A percentile compares a stretch with the other conserved stretches of the same genome.
Conservation (phyloP, 1,139 yeast genomes). For the Blastobotrys ciferrii region DNA sequence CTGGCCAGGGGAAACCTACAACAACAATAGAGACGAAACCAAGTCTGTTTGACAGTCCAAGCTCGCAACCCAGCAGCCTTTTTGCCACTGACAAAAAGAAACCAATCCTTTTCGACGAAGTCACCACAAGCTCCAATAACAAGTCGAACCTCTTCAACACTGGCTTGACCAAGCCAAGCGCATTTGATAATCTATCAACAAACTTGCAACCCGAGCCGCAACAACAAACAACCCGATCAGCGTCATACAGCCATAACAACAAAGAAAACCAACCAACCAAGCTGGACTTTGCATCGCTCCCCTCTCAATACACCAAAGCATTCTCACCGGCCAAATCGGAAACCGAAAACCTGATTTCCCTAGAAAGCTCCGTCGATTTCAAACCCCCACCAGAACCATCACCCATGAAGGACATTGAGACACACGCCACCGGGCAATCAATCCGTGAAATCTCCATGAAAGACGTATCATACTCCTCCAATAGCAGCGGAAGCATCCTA, state of each 20-base stretch:
- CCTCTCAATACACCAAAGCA: background rate
- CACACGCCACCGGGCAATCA: background rate
- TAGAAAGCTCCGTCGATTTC: background rate
- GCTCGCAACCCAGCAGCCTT: background rate
- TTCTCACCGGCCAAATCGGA: background rate
- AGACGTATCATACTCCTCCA: slow-evolving; percentile 7
- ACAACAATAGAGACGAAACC: background rate
- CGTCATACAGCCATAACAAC: background rate
- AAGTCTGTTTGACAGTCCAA: background rate
- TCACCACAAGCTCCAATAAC: too few relatives aligned
- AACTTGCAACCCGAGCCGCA: background rate
- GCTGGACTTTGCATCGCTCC: background rate
- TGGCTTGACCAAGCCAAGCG: background rate
- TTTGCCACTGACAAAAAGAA: background rate
- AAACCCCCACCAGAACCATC: slow-evolving; percentile 5
- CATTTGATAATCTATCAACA: background rate
- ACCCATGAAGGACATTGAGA: slow-evolving; percentile 6
- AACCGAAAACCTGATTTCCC: slow-evolving; percentile 8
- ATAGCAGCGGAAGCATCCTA: slow-evolving; percentile 5
- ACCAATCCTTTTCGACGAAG: background rate
- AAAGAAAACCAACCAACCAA: slow-evolving; percentile 4
- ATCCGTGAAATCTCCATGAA: slow-evolving; percentile 5
- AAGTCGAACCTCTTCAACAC: too few relatives aligned
- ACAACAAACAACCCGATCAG: background rate
- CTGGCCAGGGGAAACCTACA: too few relatives aligned